Conservation (phyloP, 2,329 filamentous ascomycete species). For the Diplodia intermedia region DNA sequence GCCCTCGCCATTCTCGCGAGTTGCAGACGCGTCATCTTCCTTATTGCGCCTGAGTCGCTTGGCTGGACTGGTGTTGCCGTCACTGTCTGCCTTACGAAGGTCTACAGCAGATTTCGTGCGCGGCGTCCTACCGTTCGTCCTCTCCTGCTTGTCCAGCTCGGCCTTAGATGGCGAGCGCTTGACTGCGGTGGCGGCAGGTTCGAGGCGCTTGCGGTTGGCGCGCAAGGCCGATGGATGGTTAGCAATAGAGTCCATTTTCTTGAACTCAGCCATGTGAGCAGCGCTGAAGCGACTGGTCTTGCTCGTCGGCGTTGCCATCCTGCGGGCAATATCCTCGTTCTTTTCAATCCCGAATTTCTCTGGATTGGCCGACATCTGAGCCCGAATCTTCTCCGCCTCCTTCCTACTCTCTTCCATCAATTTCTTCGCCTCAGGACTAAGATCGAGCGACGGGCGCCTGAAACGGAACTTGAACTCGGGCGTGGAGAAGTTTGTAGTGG, state of each 20-base stretch:
- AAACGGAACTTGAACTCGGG: constrained; percentile 72
- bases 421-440: constrained; percentile 67
- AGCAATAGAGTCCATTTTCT: constrained; percentile 97
- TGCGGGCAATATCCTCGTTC: constrained; percentile 62
- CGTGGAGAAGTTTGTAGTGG: constrained; percentile 35
- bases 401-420: constrained; percentile 72
- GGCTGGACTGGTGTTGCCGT: constrained; percentile 50
- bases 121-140: constrained; percentile 47
- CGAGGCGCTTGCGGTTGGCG: constrained; percentile 60
- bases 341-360: constrained; percentile 46
- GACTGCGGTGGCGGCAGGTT: constrained; percentile 51
- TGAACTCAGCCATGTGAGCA: constrained; percentile 85
- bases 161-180: constrained; percentile 62
- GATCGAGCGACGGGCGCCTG: constrained; percentile 60
- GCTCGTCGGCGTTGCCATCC: constrained; percentile 80
- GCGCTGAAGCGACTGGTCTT: constrained; percentile 82
- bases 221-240: constrained; percentile 83
- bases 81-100: constrained; percentile 38
- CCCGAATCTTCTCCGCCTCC: constrained; percentile 74
- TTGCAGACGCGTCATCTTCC: constrained; percentile 72
- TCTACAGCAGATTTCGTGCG: constrained; percentile 45
- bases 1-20: constrained; percentile 51
- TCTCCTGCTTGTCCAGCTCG: constrained; percentile 67
- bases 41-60: constrained; percentile 76
- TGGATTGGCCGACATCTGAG: constrained; percentile 68